Evolutionary conservation across 768 basidiomycete species (phyloP), one percentile per base, ranked within the genome.

Genomic region (Dendrothele bispora): DNA sequence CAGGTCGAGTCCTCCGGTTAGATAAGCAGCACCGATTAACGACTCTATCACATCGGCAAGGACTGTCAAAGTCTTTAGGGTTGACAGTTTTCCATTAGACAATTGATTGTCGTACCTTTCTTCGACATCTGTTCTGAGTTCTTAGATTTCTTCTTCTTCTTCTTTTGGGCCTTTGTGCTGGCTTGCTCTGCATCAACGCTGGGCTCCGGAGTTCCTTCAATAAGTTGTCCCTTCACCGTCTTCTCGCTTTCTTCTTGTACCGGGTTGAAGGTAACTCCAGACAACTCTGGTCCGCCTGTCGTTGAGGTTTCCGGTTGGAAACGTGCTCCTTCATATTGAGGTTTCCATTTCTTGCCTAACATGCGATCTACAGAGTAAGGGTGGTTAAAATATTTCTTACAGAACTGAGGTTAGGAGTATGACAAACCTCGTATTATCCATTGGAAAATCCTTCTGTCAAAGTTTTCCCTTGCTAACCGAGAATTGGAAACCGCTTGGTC

Each of bases 21-120:
- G 61, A 62, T 84, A 88, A 0, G 86, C 77, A 5, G 89, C 90
- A 1, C 91, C 92, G 21, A 93, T 85, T 11, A 91, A 66, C 3
- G 90, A 79, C 64, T 95, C 92, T 4, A 92, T 75, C 4, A 92
- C 84, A 52, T 95, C 92, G 1, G 89, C 89, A 27, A 94, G 71
- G 50, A 89, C 80, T 78, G 24, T 14, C 32, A 4, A 37, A 35
- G 44, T 11, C 7, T 17, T 15, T 48, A n/a, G n/a, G n/a, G n/a
- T n/a, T n/a, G n/a, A n/a, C n/a, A n/a, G n/a, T 29, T 14, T 35
- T 12, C 12, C 42, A 28, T 5, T 28, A 22, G 20, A 20, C 57
- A 14, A 76, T 67, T 51, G 70, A 64, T 21, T 61, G n/a, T 65
- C 29, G 69, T 56, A 69, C 84, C 78, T 73, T 95, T 95, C 2